A percentile compares a stretch with the other conserved stretches of the same genome.
phyloP scores from a whole-genome alignment of 345 rosid genomes.

The Cardamine chenopodiifolia region DNA sequence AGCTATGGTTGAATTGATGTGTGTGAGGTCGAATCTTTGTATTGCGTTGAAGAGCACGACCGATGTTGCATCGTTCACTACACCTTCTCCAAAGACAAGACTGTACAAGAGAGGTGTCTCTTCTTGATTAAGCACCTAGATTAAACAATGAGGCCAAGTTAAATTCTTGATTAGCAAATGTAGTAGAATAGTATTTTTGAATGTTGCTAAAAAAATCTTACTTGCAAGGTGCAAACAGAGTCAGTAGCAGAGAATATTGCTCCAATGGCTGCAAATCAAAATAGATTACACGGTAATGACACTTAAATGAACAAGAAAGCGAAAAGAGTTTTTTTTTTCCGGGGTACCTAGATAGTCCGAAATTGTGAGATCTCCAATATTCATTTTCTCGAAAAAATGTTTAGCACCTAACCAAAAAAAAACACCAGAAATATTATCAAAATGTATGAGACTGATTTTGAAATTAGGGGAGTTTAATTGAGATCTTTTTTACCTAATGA shows the following conservation, averaged over 20 bases:
- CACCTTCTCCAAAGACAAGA: slow-evolving; percentile 96
- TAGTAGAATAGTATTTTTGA: neutral
- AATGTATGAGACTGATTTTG: neutral
- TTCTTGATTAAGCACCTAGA: slow-evolving; percentile 89
- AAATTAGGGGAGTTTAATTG: neutral
- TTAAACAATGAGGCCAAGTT: neutral
- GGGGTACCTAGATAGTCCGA: slow-evolving; percentile 81
- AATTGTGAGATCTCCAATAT: slow-evolving; percentile 61
- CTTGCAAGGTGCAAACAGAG: slow-evolving; percentile 98
- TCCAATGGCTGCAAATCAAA: slow-evolving; percentile 74
- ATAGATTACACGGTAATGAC: neutral
- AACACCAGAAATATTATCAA: slow-evolving; percentile 2
- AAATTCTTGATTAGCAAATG: neutral
- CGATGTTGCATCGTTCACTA: slow-evolving; percentile 95
- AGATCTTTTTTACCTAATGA: slow-evolving; percentile 60
- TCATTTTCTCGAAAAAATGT: slow-evolving; percentile 70
- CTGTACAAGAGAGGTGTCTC: slow-evolving; percentile 90
- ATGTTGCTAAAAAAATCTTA: slow-evolving; percentile 26
- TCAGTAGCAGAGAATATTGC: slow-evolving; percentile 98
- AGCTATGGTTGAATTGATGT: slow-evolving; percentile 57
- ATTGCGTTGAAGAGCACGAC: slow-evolving; percentile 95
- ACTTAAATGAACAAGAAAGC: slow-evolving; percentile 16
- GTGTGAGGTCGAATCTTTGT: slow-evolving; percentile 78
- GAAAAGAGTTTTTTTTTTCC: neutral
- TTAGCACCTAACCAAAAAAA: slow-evolving; percentile 58